Conservation (phyloP, 202 grass and related monocot species). For the Eragrostis tef region DNA sequence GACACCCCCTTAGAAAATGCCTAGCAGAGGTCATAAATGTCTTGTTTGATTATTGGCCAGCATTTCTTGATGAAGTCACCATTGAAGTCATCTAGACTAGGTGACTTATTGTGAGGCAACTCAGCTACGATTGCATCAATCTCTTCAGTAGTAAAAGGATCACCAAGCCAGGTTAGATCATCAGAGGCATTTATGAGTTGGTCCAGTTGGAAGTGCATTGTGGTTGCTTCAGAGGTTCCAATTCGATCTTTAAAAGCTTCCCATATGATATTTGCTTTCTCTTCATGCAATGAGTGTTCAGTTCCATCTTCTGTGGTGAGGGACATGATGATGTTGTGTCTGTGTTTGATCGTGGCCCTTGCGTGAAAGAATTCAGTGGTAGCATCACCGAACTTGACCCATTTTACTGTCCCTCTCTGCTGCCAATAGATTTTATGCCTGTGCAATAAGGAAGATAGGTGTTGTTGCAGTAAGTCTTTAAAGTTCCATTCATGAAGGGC, state of each 20-base stretch:
- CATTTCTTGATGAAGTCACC: background rate
- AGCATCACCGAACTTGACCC: background rate
- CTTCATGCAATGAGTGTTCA: background rate
- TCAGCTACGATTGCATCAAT: background rate
- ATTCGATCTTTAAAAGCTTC: background rate
- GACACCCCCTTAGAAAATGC: background rate
- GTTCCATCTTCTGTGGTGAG: rapidly evolving
- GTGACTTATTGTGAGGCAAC: background rate
- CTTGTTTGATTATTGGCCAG: background rate
- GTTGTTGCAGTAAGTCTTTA: background rate
- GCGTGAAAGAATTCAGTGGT: background rate
- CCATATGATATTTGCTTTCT: background rate
- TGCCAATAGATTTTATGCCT: background rate
- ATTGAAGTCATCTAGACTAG: background rate
- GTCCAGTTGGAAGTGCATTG: background rate
- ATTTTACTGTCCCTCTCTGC: background rate
- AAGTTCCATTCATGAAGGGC: background rate
- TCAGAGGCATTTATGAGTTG: no score
- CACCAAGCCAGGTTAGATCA: no score
- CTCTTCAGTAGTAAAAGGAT: background rate
- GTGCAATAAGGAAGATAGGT: background rate
- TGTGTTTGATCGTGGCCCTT: background rate
- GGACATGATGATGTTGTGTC: background rate
- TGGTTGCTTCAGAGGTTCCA: background rate
- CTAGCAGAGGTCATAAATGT: background rate